These are phyloP conservation scores for Sophora flavescens DNA, from an alignment of 306 rosid species.

Conservation along the genomic window DNA sequence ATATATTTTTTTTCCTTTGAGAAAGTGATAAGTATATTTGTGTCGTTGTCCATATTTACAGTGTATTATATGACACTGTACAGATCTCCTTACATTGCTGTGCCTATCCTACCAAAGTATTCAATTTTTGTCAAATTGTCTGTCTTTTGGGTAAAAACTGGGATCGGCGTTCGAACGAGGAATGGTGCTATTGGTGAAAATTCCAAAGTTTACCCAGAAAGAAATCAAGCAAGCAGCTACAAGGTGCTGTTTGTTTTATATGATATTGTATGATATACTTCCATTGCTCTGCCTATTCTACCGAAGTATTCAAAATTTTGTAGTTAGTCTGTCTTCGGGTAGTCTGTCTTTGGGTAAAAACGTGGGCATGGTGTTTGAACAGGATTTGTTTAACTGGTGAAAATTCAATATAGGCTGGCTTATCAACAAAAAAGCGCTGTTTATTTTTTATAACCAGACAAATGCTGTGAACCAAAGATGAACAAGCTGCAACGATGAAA, in stretches of 20 bases:
- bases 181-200: constrained; percentile 1
- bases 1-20: not conserved
- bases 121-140: not conserved
- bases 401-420: not conserved
- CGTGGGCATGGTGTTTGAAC: not conserved
- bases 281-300: not conserved
- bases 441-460: not conserved
- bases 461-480: not conserved
- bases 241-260: not conserved
- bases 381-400: not conserved
- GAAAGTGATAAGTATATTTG: constrained; percentile 15
- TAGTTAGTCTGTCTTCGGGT: no score
- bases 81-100: constrained; percentile 39
- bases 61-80: constrained; percentile 40
- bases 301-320: not conserved
- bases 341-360: not conserved
- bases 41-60: constrained; percentile 33
- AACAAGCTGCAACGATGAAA: not conserved
- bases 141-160: not conserved
- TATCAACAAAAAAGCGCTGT: not conserved
- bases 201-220: constrained; percentile 20
- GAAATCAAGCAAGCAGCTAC: not conserved
- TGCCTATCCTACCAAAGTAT: constrained; percentile 11
- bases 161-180: not conserved
- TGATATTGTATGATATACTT: constrained; percentile 16